These are phyloP conservation scores for Magnaporthiopsis poae DNA, from an alignment of 2,329 filamentous ascomycete genomes.

Conservation along the genomic window DNA sequence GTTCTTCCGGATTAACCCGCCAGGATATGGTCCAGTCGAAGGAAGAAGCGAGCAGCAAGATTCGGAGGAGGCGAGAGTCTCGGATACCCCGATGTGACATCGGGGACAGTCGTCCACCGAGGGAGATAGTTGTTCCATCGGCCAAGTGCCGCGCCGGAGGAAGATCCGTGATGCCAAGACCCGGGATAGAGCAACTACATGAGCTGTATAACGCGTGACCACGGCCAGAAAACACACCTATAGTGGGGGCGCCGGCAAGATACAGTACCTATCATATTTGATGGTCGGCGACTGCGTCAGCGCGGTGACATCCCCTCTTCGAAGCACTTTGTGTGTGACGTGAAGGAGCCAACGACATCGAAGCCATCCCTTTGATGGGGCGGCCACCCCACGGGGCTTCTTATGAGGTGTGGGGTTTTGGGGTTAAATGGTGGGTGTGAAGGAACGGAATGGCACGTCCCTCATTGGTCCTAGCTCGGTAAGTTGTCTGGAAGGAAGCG, in stretches of 20 bases:
- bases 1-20: background rate
- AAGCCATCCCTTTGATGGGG: too few species aligned
- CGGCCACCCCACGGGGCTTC: background rate
- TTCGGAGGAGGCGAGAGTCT: background rate
- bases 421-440: background rate
- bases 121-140: background rate
- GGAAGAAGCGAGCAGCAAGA: background rate
- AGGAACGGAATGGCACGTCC: background rate
- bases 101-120: background rate
- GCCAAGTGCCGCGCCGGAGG: background rate
- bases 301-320: background rate
- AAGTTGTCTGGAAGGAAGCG: background rate
- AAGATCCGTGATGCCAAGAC: background rate
- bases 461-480: background rate
- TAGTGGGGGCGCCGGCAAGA: background rate
- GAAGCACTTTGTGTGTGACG: background rate
- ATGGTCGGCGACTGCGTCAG: background rate
- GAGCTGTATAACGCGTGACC: background rate
- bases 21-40: background rate
- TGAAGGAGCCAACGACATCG: background rate
- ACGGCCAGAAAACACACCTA: background rate
- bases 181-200: background rate
- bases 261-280: background rate
- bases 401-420: background rate
- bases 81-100: background rate